Percentiles rank a stretch among this genome's conserved stretches.
Conservation (phyloP, 2,329 filamentous ascomycete genomes). For the Biscogniauxia sp. region DNA sequence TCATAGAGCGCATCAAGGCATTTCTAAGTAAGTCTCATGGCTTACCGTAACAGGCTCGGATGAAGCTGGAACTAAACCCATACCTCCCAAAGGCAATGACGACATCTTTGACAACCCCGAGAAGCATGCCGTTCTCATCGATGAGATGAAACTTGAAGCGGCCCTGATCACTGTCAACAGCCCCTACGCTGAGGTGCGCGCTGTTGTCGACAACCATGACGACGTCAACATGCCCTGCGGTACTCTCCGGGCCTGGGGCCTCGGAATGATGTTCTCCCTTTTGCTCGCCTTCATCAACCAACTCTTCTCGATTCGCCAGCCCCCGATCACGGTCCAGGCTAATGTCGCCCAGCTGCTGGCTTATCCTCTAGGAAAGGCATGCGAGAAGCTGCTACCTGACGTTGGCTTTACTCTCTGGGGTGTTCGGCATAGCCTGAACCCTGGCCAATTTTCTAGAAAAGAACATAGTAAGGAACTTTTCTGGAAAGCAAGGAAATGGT, state of each 20-base stretch:
- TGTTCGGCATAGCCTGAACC: conserved; percentile 32
- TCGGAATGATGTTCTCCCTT: conserved; percentile 50
- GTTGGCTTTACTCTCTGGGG: conserved; percentile 45
- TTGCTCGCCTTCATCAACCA: conserved; percentile 53
- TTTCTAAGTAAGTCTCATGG: conserved; percentile 34
- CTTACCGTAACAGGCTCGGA: background rate
- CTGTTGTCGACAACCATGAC: conserved; percentile 53
- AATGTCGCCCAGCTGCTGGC: conserved; percentile 57
- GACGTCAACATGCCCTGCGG: conserved; percentile 48
- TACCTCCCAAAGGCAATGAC: conserved; percentile 1
- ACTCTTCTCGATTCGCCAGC: conserved; percentile 57
- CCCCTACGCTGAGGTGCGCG: conserved; percentile 42
- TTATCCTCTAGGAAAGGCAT: conserved; percentile 52
- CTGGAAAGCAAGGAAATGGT: background rate
- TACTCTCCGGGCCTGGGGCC: conserved; percentile 54
- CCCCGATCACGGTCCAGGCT: conserved; percentile 51
- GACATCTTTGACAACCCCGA: conserved; percentile 35
- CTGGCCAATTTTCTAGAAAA: conserved; percentile 51
- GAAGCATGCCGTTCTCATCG: conserved; percentile 32
- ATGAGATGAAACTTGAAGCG: conserved; percentile 35
- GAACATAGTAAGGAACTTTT: conserved; percentile 43
- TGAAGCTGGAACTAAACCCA: background rate
- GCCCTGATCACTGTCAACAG: conserved; percentile 35
- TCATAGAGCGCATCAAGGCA: conserved; percentile 39
- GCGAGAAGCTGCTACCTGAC: conserved; percentile 51